Percentiles rank a stretch among this genome's conserved stretches.
These are phyloP conservation scores for Candida incommunis DNA, from an alignment of 805 yeast species.

Conservation along the genomic window DNA sequence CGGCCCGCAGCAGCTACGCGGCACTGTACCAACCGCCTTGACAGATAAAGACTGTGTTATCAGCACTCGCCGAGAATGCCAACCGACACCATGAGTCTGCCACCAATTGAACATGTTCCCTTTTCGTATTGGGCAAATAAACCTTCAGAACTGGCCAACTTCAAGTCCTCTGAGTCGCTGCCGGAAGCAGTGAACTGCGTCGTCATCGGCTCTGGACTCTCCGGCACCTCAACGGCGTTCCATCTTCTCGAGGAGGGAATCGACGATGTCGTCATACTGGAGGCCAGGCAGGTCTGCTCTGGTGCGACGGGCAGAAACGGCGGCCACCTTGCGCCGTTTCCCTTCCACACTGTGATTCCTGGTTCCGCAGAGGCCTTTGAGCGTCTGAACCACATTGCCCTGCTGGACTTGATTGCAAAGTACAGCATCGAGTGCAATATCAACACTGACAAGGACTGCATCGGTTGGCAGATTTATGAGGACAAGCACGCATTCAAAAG, in stretches of 20 bases:
- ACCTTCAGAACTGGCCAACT: conserved; percentile 4
- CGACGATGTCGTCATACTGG: conserved; percentile 21
- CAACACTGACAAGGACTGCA: neutral
- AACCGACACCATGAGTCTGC: conserved; percentile 1
- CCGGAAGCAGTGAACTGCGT: conserved; percentile 27
- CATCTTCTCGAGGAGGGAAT: conserved; percentile 14
- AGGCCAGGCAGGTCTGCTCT: conserved; percentile 28
- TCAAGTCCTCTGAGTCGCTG: conserved; percentile 10
- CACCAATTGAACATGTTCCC: conserved; percentile 3
- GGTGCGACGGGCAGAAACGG: conserved; percentile 39
- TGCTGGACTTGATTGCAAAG: conserved; percentile 22
- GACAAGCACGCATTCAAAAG: neutral
- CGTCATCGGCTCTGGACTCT: conserved; percentile 32
- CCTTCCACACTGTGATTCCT: neutral
- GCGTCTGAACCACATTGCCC: conserved; percentile 20
- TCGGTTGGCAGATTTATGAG: conserved; percentile 3
- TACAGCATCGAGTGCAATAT: conserved; percentile 24
- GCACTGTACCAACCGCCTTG: too few relatives aligned
- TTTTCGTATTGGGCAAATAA: conserved; percentile 6
- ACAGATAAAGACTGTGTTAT: too few relatives aligned
- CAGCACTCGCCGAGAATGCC: too few relatives aligned
- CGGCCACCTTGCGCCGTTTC: conserved; percentile 31
- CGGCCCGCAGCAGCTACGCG: too few relatives aligned
- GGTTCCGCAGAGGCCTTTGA: conserved; percentile 17
- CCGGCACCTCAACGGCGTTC: conserved; percentile 29